Base-by-base conservation (phyloP, 371 early-diverging fungal genomes). In the Zancudomyces culisetae region DNA sequence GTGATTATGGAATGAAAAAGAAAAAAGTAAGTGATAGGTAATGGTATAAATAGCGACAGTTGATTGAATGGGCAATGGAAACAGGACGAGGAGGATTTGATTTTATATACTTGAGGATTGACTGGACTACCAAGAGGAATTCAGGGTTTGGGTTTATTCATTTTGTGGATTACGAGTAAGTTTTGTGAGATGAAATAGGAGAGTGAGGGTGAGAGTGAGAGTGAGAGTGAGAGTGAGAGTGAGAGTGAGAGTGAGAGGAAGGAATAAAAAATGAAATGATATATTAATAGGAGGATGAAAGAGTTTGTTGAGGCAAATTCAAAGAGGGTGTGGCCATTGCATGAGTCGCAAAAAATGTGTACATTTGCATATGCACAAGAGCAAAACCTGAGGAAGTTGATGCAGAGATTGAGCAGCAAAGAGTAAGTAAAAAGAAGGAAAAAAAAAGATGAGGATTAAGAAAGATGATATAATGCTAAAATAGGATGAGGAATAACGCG, bases 131-230 rank as follows among this genome's bases (percentile, higher is more conserved):
- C 3, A 48, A 48, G 4, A 24, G 48, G 10, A 48, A 26, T 27
- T 48, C 48, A 8, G 48, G 48, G 27, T 48, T 48, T 48, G 48
- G 48, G n/a, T 48, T 48, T 27, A 48, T 48, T n/a, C 48, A 48
- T 27, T 48, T 48, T 27, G 24, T 24, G 18, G 48, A 48, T 27
- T 18, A 48, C 20, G 4, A 10, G 45, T 43, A 43, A 43, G 26
- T 40, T 13, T 40, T n/a, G n/a, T n/a, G n/a, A 13, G n/a, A n/a
- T n/a, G n/a, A n/a, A n/a, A n/a, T n/a, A n/a, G n/a, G n/a, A 35
- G 35, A 35, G 35, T 35, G 15, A 35, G 35, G 15, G 35, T 35
- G 6, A 6, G 15, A 35, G 35, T 35, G 35, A 15, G 35, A 35
- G 35, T 35, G 35, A 35, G 6, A 10, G 6, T 10, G 6, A 10